Conservation (phyloP, 2,329 filamentous ascomycete species). For the Fusarium sp. region DNA sequence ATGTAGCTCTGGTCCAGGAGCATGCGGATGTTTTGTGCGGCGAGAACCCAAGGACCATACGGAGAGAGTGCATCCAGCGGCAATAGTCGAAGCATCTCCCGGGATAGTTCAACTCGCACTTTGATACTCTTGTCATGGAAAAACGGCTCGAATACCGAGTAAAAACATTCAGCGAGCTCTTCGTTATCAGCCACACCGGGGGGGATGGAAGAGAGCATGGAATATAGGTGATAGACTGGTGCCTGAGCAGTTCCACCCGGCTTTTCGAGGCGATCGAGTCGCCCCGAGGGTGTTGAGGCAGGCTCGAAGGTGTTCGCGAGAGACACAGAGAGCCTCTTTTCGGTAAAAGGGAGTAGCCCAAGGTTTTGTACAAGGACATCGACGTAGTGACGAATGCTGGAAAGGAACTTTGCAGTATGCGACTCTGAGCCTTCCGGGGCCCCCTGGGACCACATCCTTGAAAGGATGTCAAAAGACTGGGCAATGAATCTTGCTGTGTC, state of each 20-base stretch:
- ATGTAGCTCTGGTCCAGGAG: conserved; percentile 56
- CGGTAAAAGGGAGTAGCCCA: conserved; percentile 74
- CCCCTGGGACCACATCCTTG: conserved; percentile 73
- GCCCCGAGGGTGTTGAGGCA: conserved; percentile 77
- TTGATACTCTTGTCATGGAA: conserved; percentile 65
- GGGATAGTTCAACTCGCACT: conserved; percentile 62
- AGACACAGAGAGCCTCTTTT: conserved; percentile 69
- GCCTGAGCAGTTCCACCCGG: conserved; percentile 67
- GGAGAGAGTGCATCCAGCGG: conserved; percentile 63
- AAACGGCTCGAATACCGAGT: conserved; percentile 71
- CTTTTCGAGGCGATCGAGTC: conserved; percentile 68
- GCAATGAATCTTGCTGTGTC: conserved; percentile 88
- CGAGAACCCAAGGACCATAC: conserved; percentile 67
- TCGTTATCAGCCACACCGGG: conserved; percentile 65
- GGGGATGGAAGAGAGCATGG: conserved; percentile 70
- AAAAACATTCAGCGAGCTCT: conserved; percentile 62
- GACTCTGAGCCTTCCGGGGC: conserved; percentile 60
- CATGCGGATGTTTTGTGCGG: conserved; percentile 62
- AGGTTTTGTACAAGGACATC: conserved; percentile 66
- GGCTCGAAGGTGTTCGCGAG: conserved; percentile 72
- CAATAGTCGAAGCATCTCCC: conserved; percentile 66
- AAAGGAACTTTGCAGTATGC: conserved; percentile 66
- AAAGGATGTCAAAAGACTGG: conserved; percentile 78
- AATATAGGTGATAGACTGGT: conserved; percentile 77
- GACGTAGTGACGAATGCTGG: conserved; percentile 68